Percentiles rank a stretch among this genome's conserved stretches.
Conservation (phyloP, 2,329 filamentous ascomycete species). For the Microsporum canis region DNA sequence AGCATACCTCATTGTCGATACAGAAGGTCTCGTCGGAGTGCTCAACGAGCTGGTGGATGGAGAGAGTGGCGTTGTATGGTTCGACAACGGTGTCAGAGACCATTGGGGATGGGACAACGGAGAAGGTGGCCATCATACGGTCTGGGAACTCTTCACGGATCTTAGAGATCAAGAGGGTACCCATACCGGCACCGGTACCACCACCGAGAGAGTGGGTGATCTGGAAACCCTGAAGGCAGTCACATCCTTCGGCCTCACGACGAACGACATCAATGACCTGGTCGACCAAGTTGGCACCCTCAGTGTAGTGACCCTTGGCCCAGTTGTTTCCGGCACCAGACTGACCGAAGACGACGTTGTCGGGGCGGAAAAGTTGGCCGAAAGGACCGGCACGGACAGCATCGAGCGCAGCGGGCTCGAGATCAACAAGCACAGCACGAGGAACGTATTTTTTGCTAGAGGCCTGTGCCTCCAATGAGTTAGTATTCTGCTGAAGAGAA, state of each 20-base stretch:
- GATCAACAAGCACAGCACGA: constrained; percentile 88
- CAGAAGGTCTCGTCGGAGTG: constrained; percentile 99
- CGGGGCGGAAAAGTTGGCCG: constrained; percentile 89
- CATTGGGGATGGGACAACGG: constrained; percentile 93
- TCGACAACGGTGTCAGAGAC: constrained; percentile 99
- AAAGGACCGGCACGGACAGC: constrained; percentile 46
- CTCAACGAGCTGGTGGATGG: constrained; percentile 97
- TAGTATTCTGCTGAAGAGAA: constrained; percentile 1
- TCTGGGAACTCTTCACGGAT: constrained; percentile 97
- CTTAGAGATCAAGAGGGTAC: constrained; percentile 93
- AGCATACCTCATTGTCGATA: constrained; percentile 85
- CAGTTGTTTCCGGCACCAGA: constrained; percentile 98
- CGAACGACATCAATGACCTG: constrained; percentile 90
- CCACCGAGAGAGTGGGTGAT: constrained; percentile 91
- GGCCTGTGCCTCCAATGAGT: constrained; percentile 9
- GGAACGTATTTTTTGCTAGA: constrained; percentile 12
- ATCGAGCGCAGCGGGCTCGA: constrained; percentile 43
- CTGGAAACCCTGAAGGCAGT: constrained; percentile 96
- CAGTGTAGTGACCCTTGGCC: constrained; percentile 97
- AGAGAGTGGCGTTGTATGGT: constrained; percentile 99
- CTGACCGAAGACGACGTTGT: constrained; percentile 96
- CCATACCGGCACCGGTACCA: constrained; percentile 97
- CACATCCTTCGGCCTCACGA: constrained; percentile 88
- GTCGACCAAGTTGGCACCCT: constrained; percentile 92
- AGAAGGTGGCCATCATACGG: constrained; percentile 98